A percentile compares a stretch with the other conserved stretches of the same genome.
Evolutionary conservation across 2,329 filamentous ascomycete species (phyloP).

Genomic region (Botryotinia globosa): DNA sequence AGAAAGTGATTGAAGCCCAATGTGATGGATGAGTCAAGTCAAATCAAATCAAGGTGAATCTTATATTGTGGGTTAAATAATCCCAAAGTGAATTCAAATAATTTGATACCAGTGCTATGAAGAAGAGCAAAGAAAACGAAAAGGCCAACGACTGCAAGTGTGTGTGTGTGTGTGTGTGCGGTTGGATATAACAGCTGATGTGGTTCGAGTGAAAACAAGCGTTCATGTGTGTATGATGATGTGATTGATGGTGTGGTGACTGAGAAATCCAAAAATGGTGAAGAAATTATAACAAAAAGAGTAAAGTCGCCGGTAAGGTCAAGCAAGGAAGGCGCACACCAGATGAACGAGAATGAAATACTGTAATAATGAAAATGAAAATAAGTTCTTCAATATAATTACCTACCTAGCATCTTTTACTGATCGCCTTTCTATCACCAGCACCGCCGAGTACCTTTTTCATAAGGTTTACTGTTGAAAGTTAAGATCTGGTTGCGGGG

Average conservation of each 20-base stretch:
- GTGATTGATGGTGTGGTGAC: not conserved
- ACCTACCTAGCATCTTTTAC: no score
- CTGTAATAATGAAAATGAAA: not conserved
- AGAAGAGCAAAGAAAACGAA: not conserved
- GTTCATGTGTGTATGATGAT: not conserved
- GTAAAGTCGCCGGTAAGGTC: not conserved
- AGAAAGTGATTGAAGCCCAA: not conserved
- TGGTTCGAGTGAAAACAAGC: not conserved
- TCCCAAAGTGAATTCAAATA: not conserved
- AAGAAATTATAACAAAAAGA: not conserved
- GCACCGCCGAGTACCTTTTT: not conserved
- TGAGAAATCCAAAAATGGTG: not conserved
- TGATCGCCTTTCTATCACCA: not conserved
- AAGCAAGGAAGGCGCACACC: not conserved
- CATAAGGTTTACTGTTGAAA: not conserved
- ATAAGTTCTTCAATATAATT: not conserved
- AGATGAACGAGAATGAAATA: not conserved
- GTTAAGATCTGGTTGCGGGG: not conserved
- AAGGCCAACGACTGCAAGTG: not conserved
- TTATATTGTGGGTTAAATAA: not conserved
- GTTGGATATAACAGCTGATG: not conserved
- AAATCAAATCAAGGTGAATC: not conserved
- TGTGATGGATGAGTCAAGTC: constrained; percentile 4
- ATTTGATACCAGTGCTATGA: not conserved
- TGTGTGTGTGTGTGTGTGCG: not conserved